A percentile compares a stretch with the other conserved stretches of the same genome.
Conservation (phyloP, 2,329 filamentous ascomycete genomes). For the Pseudogymnoascus sp. region DNA sequence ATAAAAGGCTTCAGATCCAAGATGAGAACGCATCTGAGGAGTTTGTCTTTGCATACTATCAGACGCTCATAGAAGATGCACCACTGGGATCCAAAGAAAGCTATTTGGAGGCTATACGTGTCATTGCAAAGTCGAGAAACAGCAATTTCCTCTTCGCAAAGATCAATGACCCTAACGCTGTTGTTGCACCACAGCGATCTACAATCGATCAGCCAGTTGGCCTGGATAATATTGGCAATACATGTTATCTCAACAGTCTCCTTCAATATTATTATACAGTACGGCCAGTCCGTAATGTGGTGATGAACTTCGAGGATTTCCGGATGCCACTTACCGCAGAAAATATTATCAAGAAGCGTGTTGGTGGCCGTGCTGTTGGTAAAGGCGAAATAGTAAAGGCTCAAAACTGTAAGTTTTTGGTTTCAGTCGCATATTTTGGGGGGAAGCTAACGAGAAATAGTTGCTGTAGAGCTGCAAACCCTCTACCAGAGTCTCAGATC, state of each 20-base stretch:
- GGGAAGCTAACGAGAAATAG: slow-evolving; percentile 35
- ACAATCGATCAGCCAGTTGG: slow-evolving; percentile 66
- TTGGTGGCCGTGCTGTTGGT: slow-evolving; percentile 64
- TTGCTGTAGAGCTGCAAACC: slow-evolving; percentile 62
- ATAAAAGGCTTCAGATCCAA: slow-evolving; percentile 25
- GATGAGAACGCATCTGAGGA: slow-evolving; percentile 23
- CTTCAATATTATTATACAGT: slow-evolving; percentile 93
- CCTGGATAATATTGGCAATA: slow-evolving; percentile 89
- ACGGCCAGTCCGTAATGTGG: slow-evolving; percentile 68
- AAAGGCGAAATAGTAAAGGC: slow-evolving; percentile 49
- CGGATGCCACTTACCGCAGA: slow-evolving; percentile 59
- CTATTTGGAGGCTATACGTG: slow-evolving; percentile 24
- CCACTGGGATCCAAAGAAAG: slow-evolving; percentile 25
- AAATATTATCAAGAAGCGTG: slow-evolving; percentile 55
- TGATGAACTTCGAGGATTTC: slow-evolving; percentile 65
- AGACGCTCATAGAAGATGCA: slow-evolving; percentile 22
- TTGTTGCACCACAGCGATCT: slow-evolving; percentile 19
- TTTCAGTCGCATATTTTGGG: background rate
- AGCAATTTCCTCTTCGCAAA: slow-evolving; percentile 27
- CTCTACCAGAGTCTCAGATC: slow-evolving; percentile 65
- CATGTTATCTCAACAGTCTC: slow-evolving; percentile 94
- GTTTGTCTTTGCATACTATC: slow-evolving; percentile 25
- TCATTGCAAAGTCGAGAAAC: slow-evolving; percentile 25
- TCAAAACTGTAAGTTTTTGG: slow-evolving; percentile 59
- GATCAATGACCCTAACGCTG: slow-evolving; percentile 27